Evolutionary conservation across 768 basidiomycete species (phyloP), one percentile per base, ranked within the genome.

Genomic region (Leccinellum albellum): DNA sequence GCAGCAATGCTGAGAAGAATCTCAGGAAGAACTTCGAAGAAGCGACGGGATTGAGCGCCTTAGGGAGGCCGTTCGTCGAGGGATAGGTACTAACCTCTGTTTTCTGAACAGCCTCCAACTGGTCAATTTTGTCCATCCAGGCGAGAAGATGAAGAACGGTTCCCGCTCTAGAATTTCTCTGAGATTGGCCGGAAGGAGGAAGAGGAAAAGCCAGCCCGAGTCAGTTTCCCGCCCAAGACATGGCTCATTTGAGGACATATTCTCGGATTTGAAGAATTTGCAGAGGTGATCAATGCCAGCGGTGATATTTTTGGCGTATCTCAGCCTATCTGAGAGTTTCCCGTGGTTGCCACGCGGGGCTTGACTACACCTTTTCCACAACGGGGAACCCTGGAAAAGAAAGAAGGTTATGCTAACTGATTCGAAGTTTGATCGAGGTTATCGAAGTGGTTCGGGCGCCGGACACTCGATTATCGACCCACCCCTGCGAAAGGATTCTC

Each of bases 131-230:
- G 6, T 54, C 60, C 66, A 70, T 66, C 70, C 64, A 73, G 0
- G 2, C 23, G 5, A 48, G 17, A 29, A 73, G 49, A 6, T 67
- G 66, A 2, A n/a, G 62, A 57, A 6, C 61, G 67, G 4, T 14
- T 63, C 63, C 17, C 66, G 50, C 31, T 73, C 70, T 0, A 71
- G 66, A 3, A 61, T n/a, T n/a, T n/a, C n/a, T n/a, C n/a, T n/a
- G n/a, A n/a, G n/a, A n/a, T n/a, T n/a, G n/a, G n/a, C n/a, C n/a
- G n/a, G n/a, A n/a, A n/a, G n/a, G n/a, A n/a, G n/a, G 42, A 54
- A 71, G 17, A 73, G 61, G 64, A 70, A 71, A 51, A n/a, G n/a
- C n/a, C n/a, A n/a, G n/a, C n/a, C 70, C 72, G 73, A 8, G 53
- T 63, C 37, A 66, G 9, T 29, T 62, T 58, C 14, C 57, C 56